Percentiles rank a stretch among this genome's conserved stretches.
phyloP scores from a whole-genome alignment of 2,329 filamentous ascomycete species.

The Penicillium sp. region DNA sequence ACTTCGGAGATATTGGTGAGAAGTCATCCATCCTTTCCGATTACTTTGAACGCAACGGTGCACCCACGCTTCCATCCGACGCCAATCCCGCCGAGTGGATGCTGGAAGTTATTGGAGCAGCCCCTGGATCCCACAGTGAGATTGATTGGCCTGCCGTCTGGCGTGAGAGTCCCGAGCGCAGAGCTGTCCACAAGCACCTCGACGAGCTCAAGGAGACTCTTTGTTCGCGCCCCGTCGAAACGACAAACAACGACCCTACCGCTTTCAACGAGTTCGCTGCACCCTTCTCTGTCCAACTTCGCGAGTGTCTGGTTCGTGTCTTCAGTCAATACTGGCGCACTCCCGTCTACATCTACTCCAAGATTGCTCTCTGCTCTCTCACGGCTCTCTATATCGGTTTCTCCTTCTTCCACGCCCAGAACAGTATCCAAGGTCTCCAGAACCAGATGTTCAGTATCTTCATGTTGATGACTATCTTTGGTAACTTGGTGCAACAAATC shows the following conservation, averaged over 20 bases:
- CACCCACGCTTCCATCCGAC: slow-evolving; percentile 57
- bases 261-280: slow-evolving; percentile 79
- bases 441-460: slow-evolving; percentile 93
- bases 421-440: slow-evolving; percentile 77
- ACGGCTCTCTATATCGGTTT: slow-evolving; percentile 79
- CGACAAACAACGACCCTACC: slow-evolving; percentile 48
- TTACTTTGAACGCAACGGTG: slow-evolving; percentile 68
- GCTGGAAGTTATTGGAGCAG: slow-evolving; percentile 61
- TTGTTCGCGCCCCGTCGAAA: slow-evolving; percentile 42
- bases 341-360: slow-evolving; percentile 85
- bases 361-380: slow-evolving; percentile 66
- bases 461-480: slow-evolving; percentile 80
- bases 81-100: slow-evolving; percentile 79
- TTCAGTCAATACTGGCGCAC: slow-evolving; percentile 94
- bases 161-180: slow-evolving; percentile 60
- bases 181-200: slow-evolving; percentile 57
- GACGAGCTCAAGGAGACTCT: slow-evolving; percentile 51
- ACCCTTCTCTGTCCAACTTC: slow-evolving; percentile 68
- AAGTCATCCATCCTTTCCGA: slow-evolving; percentile 58
- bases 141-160: slow-evolving; percentile 67
- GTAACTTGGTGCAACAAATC: slow-evolving; percentile 55
- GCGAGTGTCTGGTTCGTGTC: slow-evolving; percentile 69
- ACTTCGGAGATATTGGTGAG: slow-evolving; percentile 67
- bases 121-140: slow-evolving; percentile 64
- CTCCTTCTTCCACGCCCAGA: slow-evolving; percentile 73